Percentiles rank a stretch among this genome's conserved stretches.
Conservation (phyloP, 345 rosid genomes). For the Acer yangbiense region DNA sequence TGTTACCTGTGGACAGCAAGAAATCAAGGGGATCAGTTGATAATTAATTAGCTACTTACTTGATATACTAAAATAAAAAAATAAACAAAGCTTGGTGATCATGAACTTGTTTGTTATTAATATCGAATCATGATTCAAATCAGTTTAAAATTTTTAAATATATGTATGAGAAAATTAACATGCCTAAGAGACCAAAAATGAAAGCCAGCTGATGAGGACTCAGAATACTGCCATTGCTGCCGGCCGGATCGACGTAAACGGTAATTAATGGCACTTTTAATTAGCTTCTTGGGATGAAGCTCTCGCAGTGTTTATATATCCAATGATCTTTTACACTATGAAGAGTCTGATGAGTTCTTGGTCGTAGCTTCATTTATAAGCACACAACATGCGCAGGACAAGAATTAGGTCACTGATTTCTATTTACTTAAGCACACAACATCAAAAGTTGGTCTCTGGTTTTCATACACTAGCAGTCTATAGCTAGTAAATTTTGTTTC, state of each 20-base stretch:
- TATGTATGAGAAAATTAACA: not conserved
- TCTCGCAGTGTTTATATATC: no score
- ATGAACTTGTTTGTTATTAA: no score
- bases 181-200: conserved; percentile 73
- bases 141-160: no score
- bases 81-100: not conserved
- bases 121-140: no score
- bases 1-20: conserved; percentile 53
- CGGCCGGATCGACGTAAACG: not conserved
- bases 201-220: conserved; percentile 45
- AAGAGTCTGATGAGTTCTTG: not conserved
- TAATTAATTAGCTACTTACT: not conserved
- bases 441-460: not conserved
- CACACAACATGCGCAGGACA: not conserved
- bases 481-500: not conserved
- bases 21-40: not conserved
- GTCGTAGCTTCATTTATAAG: not conserved
- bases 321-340: not conserved
- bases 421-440: no score
- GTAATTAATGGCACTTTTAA: no score
- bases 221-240: conserved; percentile 37
- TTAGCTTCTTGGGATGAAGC: not conserved
- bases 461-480: not conserved
- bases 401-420: no score
- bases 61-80: not conserved